Evolutionary conservation across 2,329 filamentous ascomycete species (phyloP), one percentile per base, ranked within the genome.

Genomic region (Colletotrichum caudatum): DNA sequence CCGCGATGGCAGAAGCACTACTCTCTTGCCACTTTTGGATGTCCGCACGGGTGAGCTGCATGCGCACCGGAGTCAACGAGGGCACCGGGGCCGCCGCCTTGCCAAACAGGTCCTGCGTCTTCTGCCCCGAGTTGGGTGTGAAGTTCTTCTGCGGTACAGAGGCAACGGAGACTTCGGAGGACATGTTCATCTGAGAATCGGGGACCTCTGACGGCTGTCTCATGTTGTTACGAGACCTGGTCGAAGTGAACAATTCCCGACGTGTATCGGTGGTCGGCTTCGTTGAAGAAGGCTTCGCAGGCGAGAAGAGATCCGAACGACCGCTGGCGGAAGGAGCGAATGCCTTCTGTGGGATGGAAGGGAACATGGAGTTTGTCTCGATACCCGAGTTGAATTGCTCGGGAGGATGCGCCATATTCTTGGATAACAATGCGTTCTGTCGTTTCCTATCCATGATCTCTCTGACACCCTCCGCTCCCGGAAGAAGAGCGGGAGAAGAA

Each of bases 401-500:
- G 23, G 69, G 63, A 20, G 66, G 62, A 20, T 59, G 64, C 12
- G 66, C 41, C 35, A 12, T n/a, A 33, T 75, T 61, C 26, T 71
- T 66, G 7, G 73, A 60, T 16, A 66, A 48, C 18, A 66, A 23
- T 14, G 60, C 63, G 9, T 64, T 58, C 58, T 66, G 37, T 54
- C 72, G 65, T 61, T 59, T 73, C 44, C 69, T 74, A 33, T 74
- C 67, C 20, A 73, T 35, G 12, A 70, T 61, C 9, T 64, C 41
- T 44, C 60, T 61, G 14, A 70, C 66, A 35, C 69, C 71, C 33
- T 76, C 74, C 62, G 77, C 77, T 5, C 76, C 76, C 2, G 83
- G 83, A 35, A 84, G 74, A 9, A 78, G 74, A 0, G 84, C 83
- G 0, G 88, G 88, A 3, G 88, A 90, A 0, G 88, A 90, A 76